Evolutionary conservation across 2,329 filamentous ascomycete genomes (phyloP).

Genomic region (Colletotrichum karsti): DNA sequence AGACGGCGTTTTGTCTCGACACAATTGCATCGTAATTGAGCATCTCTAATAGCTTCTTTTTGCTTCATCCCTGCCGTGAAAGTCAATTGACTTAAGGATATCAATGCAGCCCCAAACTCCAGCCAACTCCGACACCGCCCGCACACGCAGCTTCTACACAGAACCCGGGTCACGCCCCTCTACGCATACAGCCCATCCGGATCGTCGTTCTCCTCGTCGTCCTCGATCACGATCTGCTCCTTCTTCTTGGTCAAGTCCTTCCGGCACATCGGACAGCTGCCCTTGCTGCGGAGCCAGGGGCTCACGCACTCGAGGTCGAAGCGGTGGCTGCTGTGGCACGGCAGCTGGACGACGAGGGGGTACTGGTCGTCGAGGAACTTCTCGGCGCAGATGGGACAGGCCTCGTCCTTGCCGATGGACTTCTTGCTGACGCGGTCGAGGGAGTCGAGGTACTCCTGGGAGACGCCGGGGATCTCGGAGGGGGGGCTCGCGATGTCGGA

Average conservation of each 20-base stretch:
- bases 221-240: constrained; percentile 52
- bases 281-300: constrained; percentile 71
- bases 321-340: constrained; percentile 64
- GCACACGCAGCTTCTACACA: no score
- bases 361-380: constrained; percentile 68
- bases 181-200: constrained; percentile 56
- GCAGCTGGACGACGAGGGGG: constrained; percentile 70
- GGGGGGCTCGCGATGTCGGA: constrained; percentile 62
- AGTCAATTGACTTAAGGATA: not conserved
- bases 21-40: not conserved
- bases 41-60: not conserved
- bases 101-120: constrained; percentile 20
- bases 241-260: constrained; percentile 67
- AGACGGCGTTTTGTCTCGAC: not conserved
- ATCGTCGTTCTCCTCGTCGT: constrained; percentile 62
- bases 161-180: no score
- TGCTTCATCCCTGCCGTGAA: not conserved
- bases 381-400: constrained; percentile 72
- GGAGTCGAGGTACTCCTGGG: constrained; percentile 66
- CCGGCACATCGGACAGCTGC: constrained; percentile 71
- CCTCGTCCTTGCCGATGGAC: constrained; percentile 57
- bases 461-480: constrained; percentile 59
- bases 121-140: constrained; percentile 1
- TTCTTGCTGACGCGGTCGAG: constrained; percentile 66
- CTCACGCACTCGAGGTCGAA: constrained; percentile 75